Percentiles rank a stretch among this genome's conserved stretches.
These are phyloP conservation scores for Tetraselmis striata DNA, from an alignment of 139 green algal genomes.

Conservation along the genomic window DNA sequence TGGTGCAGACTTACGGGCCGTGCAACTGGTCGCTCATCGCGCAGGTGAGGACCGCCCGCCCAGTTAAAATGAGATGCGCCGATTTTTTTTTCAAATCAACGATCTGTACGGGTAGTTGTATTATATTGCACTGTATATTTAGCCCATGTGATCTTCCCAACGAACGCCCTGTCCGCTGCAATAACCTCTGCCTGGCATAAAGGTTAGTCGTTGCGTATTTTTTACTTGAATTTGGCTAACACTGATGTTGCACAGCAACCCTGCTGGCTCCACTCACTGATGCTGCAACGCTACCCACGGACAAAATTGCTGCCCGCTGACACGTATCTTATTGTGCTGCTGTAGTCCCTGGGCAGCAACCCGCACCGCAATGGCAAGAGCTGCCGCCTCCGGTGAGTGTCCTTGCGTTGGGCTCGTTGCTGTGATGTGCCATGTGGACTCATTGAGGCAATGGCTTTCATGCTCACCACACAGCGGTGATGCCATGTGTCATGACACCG, in stretches of 20 bases:
- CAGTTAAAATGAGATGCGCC: conserved; percentile 25
- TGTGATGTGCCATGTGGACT: too few species aligned
- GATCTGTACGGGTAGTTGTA: neutral
- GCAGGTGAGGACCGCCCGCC: conserved; percentile 19
- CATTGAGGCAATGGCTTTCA: neutral
- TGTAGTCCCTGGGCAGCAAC: neutral
- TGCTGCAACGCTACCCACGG: too few species aligned
- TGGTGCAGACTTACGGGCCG: conserved; percentile 35
- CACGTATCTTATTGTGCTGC: too few species aligned
- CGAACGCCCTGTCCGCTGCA: too few species aligned
- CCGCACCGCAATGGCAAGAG: conserved; percentile 6
- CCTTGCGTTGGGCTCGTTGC: neutral
- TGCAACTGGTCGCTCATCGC: conserved; percentile 44
- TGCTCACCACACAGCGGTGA: neutral
- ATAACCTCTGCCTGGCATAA: too few species aligned
- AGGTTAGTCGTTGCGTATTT: too few species aligned
- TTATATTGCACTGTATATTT: neutral
- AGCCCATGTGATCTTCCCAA: too few species aligned
- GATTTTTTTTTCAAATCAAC: neutral
- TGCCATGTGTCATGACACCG: too few species aligned
- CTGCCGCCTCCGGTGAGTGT: neutral
- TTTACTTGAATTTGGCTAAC: too few species aligned
- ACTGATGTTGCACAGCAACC: too few species aligned
- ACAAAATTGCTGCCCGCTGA: too few species aligned
- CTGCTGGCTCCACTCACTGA: too few species aligned